Evolutionary conservation across 2,329 filamentous ascomycete genomes (phyloP).

Genomic region (Monosporascus ibericus): DNA sequence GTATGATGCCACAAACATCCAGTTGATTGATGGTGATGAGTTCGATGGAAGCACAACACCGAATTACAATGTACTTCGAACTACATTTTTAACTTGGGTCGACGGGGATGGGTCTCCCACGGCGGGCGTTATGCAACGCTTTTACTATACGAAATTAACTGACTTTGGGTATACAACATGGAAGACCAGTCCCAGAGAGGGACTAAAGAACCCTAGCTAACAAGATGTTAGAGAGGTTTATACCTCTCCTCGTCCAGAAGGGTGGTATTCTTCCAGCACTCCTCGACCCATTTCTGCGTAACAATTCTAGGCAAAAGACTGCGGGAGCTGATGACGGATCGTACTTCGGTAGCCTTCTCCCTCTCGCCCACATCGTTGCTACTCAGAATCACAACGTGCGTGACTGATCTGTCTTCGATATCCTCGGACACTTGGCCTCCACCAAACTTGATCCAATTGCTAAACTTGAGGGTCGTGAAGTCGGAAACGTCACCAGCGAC

Average conservation of each 20-base stretch:
- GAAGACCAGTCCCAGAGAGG: background rate
- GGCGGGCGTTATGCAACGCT: background rate
- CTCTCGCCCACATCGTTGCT: slow-evolving; percentile 30
- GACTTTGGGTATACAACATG: background rate
- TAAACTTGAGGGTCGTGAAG: slow-evolving; percentile 37
- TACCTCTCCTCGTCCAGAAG: slow-evolving; percentile 71
- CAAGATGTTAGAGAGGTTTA: slow-evolving; percentile 12
- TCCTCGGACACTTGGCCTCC: slow-evolving; percentile 53
- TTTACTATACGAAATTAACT: background rate
- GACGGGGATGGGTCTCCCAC: too few species aligned
- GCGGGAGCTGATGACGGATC: slow-evolving; percentile 38
- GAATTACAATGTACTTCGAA: too few species aligned
- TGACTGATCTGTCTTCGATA: slow-evolving; percentile 49
- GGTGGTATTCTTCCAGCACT: slow-evolving; percentile 75
- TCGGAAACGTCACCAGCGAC: slow-evolving; percentile 22
- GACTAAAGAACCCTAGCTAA: background rate
- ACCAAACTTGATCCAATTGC: slow-evolving; percentile 61
- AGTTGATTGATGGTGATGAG: too few species aligned
- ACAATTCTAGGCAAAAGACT: slow-evolving; percentile 62
- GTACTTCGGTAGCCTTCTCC: slow-evolving; percentile 36
- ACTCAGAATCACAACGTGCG: slow-evolving; percentile 64
- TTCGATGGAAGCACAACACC: too few species aligned
- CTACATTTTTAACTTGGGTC: too few species aligned
- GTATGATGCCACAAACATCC: too few species aligned
- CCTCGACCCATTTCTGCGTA: slow-evolving; percentile 63